Evolutionary conservation across 2,329 filamentous ascomycete genomes (phyloP).

Genomic region (Colletotrichum karsti): DNA sequence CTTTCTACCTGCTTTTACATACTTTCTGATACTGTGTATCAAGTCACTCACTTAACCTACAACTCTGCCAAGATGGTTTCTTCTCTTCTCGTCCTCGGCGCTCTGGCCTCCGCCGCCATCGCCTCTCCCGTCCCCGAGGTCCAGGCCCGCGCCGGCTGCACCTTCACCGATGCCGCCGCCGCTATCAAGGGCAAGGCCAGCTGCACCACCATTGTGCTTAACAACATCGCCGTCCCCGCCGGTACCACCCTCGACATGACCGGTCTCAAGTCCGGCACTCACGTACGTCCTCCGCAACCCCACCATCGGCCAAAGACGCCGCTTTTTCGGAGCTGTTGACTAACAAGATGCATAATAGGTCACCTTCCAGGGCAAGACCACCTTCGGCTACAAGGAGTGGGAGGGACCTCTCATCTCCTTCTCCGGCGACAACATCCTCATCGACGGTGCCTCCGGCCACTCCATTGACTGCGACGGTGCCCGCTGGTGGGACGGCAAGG

Average conservation of each 20-base stretch:
- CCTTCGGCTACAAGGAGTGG: conserved; percentile 74
- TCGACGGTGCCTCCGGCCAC: conserved; percentile 60
- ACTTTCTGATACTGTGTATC: conserved; percentile 20
- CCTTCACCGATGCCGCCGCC: conserved; percentile 59
- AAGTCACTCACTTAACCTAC: conserved; percentile 11
- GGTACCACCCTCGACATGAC: conserved; percentile 68
- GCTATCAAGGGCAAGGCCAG: conserved; percentile 56
- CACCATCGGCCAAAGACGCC: background rate
- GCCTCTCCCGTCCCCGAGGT: conserved; percentile 32
- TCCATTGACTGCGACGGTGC: conserved; percentile 65
- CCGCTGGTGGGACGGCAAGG: conserved; percentile 69
- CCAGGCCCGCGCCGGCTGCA: conserved; percentile 49
- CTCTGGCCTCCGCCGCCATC: conserved; percentile 35
- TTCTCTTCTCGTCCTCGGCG: conserved; percentile 35
- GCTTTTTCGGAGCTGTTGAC: conserved; percentile 25
- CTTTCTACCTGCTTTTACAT: background rate
- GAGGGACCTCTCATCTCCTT: conserved; percentile 69
- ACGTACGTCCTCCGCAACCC: conserved; percentile 29
- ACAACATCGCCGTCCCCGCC: conserved; percentile 63
- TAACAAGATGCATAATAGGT: conserved; percentile 42
- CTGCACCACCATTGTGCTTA: conserved; percentile 64
- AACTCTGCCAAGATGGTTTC: conserved; percentile 21
- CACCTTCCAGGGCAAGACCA: conserved; percentile 72
- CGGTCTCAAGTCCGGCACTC: conserved; percentile 56
- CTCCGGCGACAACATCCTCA: conserved; percentile 62